These are phyloP conservation scores for Trichoderma hamatum DNA, from an alignment of 2,329 filamentous ascomycete species.

Conservation along the genomic window DNA sequence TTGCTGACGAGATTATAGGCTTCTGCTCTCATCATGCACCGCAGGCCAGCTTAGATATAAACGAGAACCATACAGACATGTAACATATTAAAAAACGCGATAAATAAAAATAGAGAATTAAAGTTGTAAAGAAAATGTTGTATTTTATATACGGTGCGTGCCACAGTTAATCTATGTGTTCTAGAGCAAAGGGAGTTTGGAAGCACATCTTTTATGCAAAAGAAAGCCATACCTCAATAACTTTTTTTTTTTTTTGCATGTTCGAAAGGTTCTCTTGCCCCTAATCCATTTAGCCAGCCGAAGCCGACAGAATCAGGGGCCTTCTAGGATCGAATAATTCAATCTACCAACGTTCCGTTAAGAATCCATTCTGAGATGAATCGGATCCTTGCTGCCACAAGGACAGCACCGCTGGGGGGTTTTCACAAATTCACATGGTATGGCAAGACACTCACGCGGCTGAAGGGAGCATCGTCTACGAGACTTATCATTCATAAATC, in stretches of 20 bases:
- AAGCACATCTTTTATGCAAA: background rate
- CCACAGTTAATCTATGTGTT: background rate
- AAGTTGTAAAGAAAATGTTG: background rate
- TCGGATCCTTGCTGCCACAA: slow-evolving; percentile 71
- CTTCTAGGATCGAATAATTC: slow-evolving; percentile 45
- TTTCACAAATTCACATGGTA: background rate
- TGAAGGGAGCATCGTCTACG: background rate
- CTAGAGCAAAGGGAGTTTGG: background rate
- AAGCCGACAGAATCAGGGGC: slow-evolving; percentile 39
- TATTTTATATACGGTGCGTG: background rate
- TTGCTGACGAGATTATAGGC: slow-evolving; percentile 32
- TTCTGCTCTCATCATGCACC: slow-evolving; percentile 40
- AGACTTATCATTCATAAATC: slow-evolving; percentile 26
- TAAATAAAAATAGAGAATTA: background rate
- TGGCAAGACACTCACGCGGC: background rate
- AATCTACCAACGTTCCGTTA: slow-evolving; percentile 84
- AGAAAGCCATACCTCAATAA: background rate
- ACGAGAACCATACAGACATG: background rate
- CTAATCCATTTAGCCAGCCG: slow-evolving; percentile 39
- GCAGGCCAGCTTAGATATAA: slow-evolving; percentile 30
- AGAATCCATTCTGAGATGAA: slow-evolving; percentile 69
- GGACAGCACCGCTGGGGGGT: slow-evolving; percentile 71
- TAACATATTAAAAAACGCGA: background rate
- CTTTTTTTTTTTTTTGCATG: slow-evolving; percentile 33
- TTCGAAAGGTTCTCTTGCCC: slow-evolving; percentile 50